Evolutionary conservation across 768 basidiomycete genomes (phyloP), one percentile per base, ranked within the genome.

Genomic region (Coprinellus micaceus): DNA sequence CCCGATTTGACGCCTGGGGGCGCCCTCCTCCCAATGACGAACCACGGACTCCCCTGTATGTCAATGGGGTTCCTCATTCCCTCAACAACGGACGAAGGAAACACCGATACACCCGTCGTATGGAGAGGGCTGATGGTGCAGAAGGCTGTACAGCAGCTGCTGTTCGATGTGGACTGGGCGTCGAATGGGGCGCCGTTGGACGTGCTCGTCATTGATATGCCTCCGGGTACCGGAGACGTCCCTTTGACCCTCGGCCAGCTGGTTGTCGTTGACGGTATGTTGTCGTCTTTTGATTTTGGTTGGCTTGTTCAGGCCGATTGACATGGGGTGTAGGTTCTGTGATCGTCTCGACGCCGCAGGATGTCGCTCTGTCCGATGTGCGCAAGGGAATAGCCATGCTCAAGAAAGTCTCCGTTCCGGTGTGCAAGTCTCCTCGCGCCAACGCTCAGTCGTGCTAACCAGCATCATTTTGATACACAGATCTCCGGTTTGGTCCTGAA

Each of bases 61-160:
- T 97, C 94, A 0, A 97, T 99, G 84, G 96, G 94, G 2, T 99
- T 94, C 68, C 82, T 99, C 12, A 80, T 98, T 13, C 88, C 90
- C 1, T 72, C 65, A 5, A 61, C 63, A 21, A 26, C 79, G 6
- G 73, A 74, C 26, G 74, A 74, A 41, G 74, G 81, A 2, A 79
- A 79, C 53, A 78, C 78, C 33, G 92, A 95, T 66, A 84, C 85
- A 0, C 86, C 94, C 0, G 80, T 98, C 29, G 91, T 96, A 28
- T 99, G 96, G 96, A 81, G 96, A 24, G 96, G 96, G 2, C 80
- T 97, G 21, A 98, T 98, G 96, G 96, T 98, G 1, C 94, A 96
- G 73, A 98, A 98, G 66, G 94, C 95, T 24, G 93, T 95, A 0
- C 95, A 98, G 67, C 95, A 98, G 67, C 78, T 98, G 0, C 79